These are phyloP conservation scores for Trichothecium sympodiale DNA, from an alignment of 2,329 filamentous ascomycete species.

Conservation along the genomic window DNA sequence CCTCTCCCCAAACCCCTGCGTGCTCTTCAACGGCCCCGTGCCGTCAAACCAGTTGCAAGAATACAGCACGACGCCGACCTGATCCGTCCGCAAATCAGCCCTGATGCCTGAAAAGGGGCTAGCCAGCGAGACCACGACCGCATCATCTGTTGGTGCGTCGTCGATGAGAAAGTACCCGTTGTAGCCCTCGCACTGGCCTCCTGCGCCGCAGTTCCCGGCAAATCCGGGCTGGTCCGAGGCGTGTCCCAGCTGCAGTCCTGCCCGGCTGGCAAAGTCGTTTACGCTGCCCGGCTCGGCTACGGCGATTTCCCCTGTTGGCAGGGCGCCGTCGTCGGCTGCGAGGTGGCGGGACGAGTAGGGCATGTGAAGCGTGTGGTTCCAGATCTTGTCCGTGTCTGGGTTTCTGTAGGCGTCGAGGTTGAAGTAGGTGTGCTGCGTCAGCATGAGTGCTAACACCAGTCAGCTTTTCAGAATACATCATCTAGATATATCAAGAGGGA, in stretches of 20 bases:
- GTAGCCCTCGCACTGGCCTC: conserved; percentile 59
- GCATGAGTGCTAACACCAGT: conserved; percentile 38
- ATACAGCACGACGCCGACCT: conserved; percentile 62
- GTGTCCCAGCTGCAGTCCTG: conserved; percentile 49
- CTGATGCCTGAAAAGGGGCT: conserved; percentile 56
- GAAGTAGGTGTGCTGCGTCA: conserved; percentile 58
- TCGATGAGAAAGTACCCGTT: conserved; percentile 48
- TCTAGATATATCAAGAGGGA: not conserved
- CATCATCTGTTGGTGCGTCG: conserved; percentile 20
- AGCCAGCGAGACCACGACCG: conserved; percentile 42
- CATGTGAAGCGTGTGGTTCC: conserved; percentile 52
- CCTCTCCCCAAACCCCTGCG: conserved; percentile 39
- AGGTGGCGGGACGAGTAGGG: conserved; percentile 51
- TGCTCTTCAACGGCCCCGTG: conserved; percentile 42
- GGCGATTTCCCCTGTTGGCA: conserved; percentile 52
- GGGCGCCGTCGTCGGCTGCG: conserved; percentile 40
- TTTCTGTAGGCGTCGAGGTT: conserved; percentile 56
- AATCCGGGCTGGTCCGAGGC: conserved; percentile 41
- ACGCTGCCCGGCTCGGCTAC: conserved; percentile 43
- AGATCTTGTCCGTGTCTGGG: conserved; percentile 39
- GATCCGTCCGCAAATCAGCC: conserved; percentile 59
- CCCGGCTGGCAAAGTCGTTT: conserved; percentile 54
- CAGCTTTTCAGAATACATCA: not conserved
- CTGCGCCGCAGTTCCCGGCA: conserved; percentile 49
- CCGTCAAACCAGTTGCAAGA: conserved; percentile 49